Conservation (phyloP, 345 rosid genomes). For the Linum lewisii region DNA sequence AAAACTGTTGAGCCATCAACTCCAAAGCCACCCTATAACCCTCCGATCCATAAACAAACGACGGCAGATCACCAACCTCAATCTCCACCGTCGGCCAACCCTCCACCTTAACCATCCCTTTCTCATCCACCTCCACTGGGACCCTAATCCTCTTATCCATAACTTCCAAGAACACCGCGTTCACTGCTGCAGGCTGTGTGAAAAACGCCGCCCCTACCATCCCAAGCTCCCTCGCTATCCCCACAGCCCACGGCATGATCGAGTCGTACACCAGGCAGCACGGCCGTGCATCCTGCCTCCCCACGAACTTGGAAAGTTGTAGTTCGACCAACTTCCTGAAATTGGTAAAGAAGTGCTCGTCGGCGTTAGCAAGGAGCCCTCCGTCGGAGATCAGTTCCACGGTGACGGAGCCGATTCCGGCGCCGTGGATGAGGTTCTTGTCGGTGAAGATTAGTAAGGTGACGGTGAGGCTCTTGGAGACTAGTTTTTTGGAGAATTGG, state of each 20-base stretch:
- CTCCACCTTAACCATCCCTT: not conserved
- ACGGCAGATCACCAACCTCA: not conserved
- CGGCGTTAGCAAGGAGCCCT: not conserved
- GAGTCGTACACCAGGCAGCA: conserved; percentile 1
- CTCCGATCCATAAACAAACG: not conserved
- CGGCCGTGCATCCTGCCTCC: not conserved
- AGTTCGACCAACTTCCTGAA: not conserved
- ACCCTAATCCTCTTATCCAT: not conserved
- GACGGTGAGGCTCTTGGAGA: not conserved
- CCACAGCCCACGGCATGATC: not conserved
- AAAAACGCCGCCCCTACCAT: conserved; percentile 1
- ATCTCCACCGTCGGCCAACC: not conserved
- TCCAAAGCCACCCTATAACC: not conserved
- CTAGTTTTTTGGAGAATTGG: not conserved
- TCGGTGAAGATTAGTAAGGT: not conserved
- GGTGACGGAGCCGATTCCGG: not conserved
- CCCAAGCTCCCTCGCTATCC: not conserved
- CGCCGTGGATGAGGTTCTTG: not conserved
- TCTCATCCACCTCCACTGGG: not conserved
- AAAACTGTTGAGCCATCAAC: not conserved
- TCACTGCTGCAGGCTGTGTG: not conserved
- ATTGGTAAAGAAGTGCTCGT: not conserved
- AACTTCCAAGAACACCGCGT: not conserved
- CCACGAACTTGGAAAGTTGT: not conserved
- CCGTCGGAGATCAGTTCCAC: conserved; percentile 2